Evolutionary conservation across 176 grass and related monocot species (phyloP).

Genomic region (Triticum dicoccoides): DNA sequence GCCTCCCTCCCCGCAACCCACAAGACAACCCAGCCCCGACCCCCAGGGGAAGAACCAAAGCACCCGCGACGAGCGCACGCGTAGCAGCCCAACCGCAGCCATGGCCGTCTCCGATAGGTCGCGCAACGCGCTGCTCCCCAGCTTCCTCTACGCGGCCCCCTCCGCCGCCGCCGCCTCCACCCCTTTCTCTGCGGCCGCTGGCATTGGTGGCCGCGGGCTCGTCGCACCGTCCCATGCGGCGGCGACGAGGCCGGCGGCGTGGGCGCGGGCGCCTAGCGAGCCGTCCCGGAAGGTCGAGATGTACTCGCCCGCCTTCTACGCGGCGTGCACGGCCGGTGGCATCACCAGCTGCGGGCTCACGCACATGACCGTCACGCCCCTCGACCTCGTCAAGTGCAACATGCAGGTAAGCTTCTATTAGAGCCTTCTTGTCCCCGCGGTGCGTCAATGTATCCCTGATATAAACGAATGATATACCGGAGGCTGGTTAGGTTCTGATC

Average conservation of each 20-base stretch:
- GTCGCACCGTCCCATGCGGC: neutral
- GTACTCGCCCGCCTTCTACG: constrained; percentile 80
- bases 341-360: constrained; percentile 82
- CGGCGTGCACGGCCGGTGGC: constrained; percentile 74
- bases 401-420: constrained; percentile 65
- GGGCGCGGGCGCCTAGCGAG: constrained; percentile 42
- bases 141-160: constrained; percentile 44
- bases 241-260: neutral
- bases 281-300: constrained; percentile 45
- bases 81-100: neutral
- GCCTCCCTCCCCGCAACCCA: constrained; percentile 10
- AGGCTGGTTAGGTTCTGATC: neutral
- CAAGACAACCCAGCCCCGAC: neutral
- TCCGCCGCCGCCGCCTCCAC: neutral
- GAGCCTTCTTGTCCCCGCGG: neutral
- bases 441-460: neutral
- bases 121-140: constrained; percentile 44
- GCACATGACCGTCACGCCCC: constrained; percentile 86
- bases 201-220: neutral
- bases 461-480: neutral
- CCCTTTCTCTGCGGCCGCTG: neutral
- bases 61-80: neutral
- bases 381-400: constrained; percentile 94
- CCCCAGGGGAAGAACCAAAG: neutral
- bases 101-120: constrained; percentile 53